Base-by-base conservation (phyloP, 257 asterid genomes). In the Gynochthodes officinalis region DNA sequence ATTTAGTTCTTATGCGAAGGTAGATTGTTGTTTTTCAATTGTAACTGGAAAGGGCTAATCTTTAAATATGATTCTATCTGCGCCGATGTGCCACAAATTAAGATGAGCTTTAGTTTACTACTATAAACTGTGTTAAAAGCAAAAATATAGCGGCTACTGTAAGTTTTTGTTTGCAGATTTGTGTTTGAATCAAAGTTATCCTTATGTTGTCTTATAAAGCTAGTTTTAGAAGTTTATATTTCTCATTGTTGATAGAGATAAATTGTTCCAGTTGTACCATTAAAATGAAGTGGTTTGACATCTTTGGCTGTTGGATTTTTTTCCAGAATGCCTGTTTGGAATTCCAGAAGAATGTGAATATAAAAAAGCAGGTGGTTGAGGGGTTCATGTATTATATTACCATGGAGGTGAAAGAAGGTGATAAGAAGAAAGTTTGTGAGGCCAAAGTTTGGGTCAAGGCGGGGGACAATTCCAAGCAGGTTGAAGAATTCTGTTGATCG, bases 361-460 rank as follows among this genome's bases (percentile, higher is more conserved):
- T 88, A 83, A 86, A 86, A 86, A 64, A 85, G 85, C 98, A 93
- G 77, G 89, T 82, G 63, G 96, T 93, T 63, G 69, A 94, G 1
- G 97, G 98, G 40, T 88, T 88, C 43, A 80, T 89, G 83, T 86
- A 93, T 82, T 79, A 89, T 39, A 67, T 93, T 44, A 93, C 97
- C 1, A 80, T 89, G 39, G 96, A 93, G 84, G 98, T 79, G 0
- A 82, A 69, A 40, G 96, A 89, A 2, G 97, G 92, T 4, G 89
- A 78, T 28, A 57, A 84, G 77, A 88, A 77, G 74, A 93, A 91
- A 71, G 84, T 77, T 16, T 93, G 89, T 37, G 98, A 90, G 81
- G 90, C 98, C 43, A 86, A 93, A 85, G 94, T 93, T 21, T 93
- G 98, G 98, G 96, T 89, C 72, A 93, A 91, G 89, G 82, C 89